These are phyloP conservation scores for Coemansia sp. DNA, from an alignment of 192 early-diverging fungal species.

Conservation along the genomic window DNA sequence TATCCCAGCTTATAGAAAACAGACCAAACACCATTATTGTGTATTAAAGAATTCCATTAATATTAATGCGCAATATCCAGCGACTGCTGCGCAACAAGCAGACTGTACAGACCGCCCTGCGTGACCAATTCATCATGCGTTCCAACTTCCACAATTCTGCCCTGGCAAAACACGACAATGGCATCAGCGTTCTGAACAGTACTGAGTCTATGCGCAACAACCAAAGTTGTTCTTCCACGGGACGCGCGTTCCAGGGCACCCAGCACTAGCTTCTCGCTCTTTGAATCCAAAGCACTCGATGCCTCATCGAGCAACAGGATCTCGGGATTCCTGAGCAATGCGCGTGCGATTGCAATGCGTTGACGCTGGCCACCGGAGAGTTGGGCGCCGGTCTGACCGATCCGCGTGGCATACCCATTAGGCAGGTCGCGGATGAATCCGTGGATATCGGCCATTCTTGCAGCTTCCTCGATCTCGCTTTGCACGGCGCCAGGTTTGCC, in stretches of 20 bases:
- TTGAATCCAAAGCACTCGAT: conserved; percentile 79
- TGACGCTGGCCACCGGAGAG: conserved; percentile 72
- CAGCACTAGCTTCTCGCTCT: conserved; percentile 80
- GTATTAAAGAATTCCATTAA: too few relatives aligned
- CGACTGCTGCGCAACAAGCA: conserved; percentile 67
- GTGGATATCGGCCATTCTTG: conserved; percentile 64
- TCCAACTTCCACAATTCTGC: conserved; percentile 67
- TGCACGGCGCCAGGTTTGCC: conserved; percentile 58
- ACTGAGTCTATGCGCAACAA: conserved; percentile 76
- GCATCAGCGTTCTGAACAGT: conserved; percentile 81
- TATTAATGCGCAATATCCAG: conserved; percentile 48
- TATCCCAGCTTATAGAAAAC: too few relatives aligned
- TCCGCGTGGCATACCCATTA: conserved; percentile 65
- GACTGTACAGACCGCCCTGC: conserved; percentile 60
- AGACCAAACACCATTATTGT: too few relatives aligned
- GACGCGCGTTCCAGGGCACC: conserved; percentile 70
- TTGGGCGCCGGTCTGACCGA: conserved; percentile 67
- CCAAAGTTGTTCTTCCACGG: conserved; percentile 74
- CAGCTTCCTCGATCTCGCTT: conserved; percentile 63
- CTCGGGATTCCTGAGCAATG: conserved; percentile 64
- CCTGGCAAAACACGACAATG: conserved; percentile 70
- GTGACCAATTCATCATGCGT: conserved; percentile 67
- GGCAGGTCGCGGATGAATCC: conserved; percentile 57
- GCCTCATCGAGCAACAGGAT: conserved; percentile 86
- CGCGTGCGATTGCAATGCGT: conserved; percentile 73